Percentiles rank a stretch among this genome's conserved stretches.
phyloP scores from a whole-genome alignment of 768 basidiomycete species.

The Macrolepiota albuminosa region DNA sequence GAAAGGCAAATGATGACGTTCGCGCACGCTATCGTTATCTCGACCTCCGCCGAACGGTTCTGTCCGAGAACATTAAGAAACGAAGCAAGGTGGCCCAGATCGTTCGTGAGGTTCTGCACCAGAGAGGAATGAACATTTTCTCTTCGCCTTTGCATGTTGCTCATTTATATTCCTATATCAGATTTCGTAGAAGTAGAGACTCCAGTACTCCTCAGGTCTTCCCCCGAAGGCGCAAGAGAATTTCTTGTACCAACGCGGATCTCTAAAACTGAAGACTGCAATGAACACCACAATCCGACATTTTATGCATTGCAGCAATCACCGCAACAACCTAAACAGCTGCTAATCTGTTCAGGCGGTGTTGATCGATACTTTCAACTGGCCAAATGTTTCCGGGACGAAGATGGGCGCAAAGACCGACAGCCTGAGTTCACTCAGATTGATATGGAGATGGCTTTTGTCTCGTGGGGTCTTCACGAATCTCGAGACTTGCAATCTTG shows the following conservation, averaged over 20 bases:
- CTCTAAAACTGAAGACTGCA: conserved; percentile 23
- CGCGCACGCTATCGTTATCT: conserved; percentile 84
- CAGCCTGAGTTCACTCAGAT: conserved; percentile 98
- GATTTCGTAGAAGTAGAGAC: conserved; percentile 94
- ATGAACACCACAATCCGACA: conserved; percentile 25
- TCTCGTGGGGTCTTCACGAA: conserved; percentile 63
- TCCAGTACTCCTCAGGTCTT: conserved; percentile 83
- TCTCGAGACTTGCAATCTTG: conserved; percentile 18
- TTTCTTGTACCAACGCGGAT: conserved; percentile 83
- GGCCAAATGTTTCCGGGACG: conserved; percentile 93
- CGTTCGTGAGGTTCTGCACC: conserved; percentile 67
- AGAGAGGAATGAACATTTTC: conserved; percentile 47
- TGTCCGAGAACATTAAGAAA: conserved; percentile 77
- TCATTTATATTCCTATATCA: conserved; percentile 26
- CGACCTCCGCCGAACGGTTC: conserved; percentile 72
- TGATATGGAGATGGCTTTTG: conserved; percentile 95
- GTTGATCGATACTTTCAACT: conserved; percentile 92
- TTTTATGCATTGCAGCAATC: conserved; percentile 95
- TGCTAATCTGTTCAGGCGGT: conserved; percentile 84
- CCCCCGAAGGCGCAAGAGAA: conserved; percentile 92
- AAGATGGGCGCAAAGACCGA: conserved; percentile 90
- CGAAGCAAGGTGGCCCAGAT: conserved; percentile 80
- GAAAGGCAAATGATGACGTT: conserved; percentile 80
- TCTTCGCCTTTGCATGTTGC: conserved; percentile 6
- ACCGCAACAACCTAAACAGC: conserved; percentile 94